Percentiles rank a stretch among this genome's conserved stretches.
phyloP scores from a whole-genome alignment of 805 yeast genomes.

The Candida loeiensis region DNA sequence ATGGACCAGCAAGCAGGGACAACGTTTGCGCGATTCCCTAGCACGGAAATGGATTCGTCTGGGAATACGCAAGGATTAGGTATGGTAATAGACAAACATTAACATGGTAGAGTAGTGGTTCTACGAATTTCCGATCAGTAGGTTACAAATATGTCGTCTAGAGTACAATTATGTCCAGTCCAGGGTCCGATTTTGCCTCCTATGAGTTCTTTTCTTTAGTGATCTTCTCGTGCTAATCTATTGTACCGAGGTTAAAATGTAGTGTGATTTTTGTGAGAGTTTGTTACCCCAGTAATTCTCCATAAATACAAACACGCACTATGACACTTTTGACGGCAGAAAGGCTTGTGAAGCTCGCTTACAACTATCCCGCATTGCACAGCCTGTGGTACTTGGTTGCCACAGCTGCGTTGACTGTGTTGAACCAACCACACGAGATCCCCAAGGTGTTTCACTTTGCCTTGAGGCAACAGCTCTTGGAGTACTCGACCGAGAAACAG shows the following conservation, averaged over 20 bases:
- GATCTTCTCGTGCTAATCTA: too few relatives aligned
- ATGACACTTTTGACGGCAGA: slow-evolving; percentile 45
- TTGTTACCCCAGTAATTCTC: slow-evolving; percentile 17
- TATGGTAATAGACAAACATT: not conserved
- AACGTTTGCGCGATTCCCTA: slow-evolving; percentile 48
- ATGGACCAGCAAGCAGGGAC: slow-evolving; percentile 50
- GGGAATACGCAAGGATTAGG: slow-evolving; percentile 15
- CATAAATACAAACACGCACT: slow-evolving; percentile 2
- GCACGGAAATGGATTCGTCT: slow-evolving; percentile 54
- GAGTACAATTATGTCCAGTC: too few relatives aligned
- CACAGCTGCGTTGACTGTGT: slow-evolving; percentile 74
- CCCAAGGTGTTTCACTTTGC: slow-evolving; percentile 75
- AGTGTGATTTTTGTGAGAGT: slow-evolving; percentile 1
- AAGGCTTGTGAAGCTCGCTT: slow-evolving; percentile 51
- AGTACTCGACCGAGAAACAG: slow-evolving; percentile 20
- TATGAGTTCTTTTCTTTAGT: too few relatives aligned
- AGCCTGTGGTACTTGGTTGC: slow-evolving; percentile 75
- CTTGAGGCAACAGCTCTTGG: slow-evolving; percentile 41
- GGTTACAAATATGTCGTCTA: too few relatives aligned
- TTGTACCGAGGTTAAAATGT: not conserved
- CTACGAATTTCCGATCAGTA: too few relatives aligned
- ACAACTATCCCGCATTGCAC: slow-evolving; percentile 50
- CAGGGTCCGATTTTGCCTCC: too few relatives aligned
- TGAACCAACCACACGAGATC: slow-evolving; percentile 78
- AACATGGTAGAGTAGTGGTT: too few relatives aligned